phyloP scores from a whole-genome alignment of 75 land plant genomes.

The Selaginella tamariscina region DNA sequence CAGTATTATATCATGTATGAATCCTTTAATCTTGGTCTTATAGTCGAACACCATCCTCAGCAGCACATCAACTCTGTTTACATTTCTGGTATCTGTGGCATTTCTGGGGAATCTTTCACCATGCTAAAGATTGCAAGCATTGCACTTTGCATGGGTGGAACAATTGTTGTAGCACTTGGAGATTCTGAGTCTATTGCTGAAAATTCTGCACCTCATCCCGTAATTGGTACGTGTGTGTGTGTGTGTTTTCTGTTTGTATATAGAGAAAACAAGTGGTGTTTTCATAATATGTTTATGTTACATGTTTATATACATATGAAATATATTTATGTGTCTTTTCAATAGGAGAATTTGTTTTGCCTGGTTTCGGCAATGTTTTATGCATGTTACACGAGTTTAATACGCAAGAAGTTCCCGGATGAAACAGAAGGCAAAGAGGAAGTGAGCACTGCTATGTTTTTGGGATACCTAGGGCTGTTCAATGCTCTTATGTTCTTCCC shows the following conservation, averaged over 20 bases:
- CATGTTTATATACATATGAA: too few relatives aligned
- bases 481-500: slow-evolving; percentile 37
- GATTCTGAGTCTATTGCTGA: slow-evolving; percentile 36
- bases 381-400: slow-evolving; percentile 74
- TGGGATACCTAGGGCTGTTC: slow-evolving; percentile 74
- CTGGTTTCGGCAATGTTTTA: slow-evolving; percentile 61
- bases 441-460: slow-evolving; percentile 81
- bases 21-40: neutral
- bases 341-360: too few relatives aligned
- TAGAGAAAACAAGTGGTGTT: too few relatives aligned
- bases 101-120: slow-evolving; percentile 73
- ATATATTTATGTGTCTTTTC: too few relatives aligned
- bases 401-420: slow-evolving; percentile 71
- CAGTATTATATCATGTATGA: slow-evolving; percentile 17
- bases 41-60: slow-evolving; percentile 97
- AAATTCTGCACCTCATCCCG: slow-evolving; percentile 45
- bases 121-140: slow-evolving; percentile 85
- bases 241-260: too few relatives aligned
- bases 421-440: slow-evolving; percentile 46
- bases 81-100: slow-evolving; percentile 66
- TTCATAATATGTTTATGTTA: too few relatives aligned
- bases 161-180: slow-evolving; percentile 65
- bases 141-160: slow-evolving; percentile 91
- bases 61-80: slow-evolving; percentile 87
- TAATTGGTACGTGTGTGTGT: slow-evolving; percentile 64